Conservation (phyloP, 2,329 filamentous ascomycete species). For the Ambrosiella beaveri region DNA sequence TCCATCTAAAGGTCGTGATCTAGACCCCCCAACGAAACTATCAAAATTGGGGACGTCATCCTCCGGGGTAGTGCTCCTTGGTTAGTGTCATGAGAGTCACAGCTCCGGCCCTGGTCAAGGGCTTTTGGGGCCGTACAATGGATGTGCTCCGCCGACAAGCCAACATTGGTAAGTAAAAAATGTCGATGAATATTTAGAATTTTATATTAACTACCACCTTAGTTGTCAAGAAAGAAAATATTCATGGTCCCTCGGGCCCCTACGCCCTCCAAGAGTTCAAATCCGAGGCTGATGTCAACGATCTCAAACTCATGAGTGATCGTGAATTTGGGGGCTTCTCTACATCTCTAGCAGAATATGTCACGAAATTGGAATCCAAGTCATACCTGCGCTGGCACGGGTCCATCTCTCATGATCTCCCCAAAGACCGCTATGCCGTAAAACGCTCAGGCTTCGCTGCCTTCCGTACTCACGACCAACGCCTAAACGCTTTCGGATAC, state of each 20-base stretch:
- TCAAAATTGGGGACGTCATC: not conserved
- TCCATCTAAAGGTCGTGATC: too few relatives aligned
- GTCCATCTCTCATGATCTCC: conserved; percentile 70
- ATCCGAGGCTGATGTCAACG: conserved; percentile 23
- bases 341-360: conserved; percentile 51
- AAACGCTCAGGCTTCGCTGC: conserved; percentile 75
- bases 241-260: conserved; percentile 46
- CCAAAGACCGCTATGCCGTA: conserved; percentile 53
- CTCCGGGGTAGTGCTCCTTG: not conserved
- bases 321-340: conserved; percentile 76
- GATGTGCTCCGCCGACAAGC: conserved; percentile 43
- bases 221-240: conserved; percentile 54
- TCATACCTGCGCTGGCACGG: conserved; percentile 68
- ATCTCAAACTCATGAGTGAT: conserved; percentile 71
- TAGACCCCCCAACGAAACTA: too few relatives aligned
- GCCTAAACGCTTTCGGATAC: conserved; percentile 67
- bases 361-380: conserved; percentile 16
- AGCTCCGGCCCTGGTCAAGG: conserved; percentile 26
- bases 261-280: conserved; percentile 48
- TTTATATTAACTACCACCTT: not conserved
- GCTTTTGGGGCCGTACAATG: conserved; percentile 40
- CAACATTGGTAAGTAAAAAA: conserved; percentile 30
- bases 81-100: conserved; percentile 17
- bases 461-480: conserved; percentile 67
- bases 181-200: not conserved